Base-by-base conservation (phyloP, 768 basidiomycete species). In the Clitopilus hobsonii region DNA sequence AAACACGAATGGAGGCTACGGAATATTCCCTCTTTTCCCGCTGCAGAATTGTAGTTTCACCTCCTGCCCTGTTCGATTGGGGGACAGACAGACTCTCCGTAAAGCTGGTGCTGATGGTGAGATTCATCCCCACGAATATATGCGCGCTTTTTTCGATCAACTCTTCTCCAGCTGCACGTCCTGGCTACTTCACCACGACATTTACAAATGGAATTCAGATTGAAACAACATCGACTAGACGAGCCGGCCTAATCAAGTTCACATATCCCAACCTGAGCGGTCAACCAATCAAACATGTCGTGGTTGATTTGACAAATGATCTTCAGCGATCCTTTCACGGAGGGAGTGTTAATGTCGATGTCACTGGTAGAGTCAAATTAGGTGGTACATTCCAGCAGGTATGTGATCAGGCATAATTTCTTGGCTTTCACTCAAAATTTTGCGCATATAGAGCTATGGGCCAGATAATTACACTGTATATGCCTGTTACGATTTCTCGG, bases 221-320 rank as follows among this genome's bases (percentile, higher is more conserved):
- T 52, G 84, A 86, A 61, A 71, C 82, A 2, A 85, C 84, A 1
- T 81, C 82, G 0, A 85, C 83, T 2, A 74, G 84, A 26, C 75
- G 83, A 38, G 77, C 83, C 13, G 83, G 81, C 0, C 65, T 85
- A 24, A 83, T 84, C 58, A 76, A 80, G 0, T 86, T 84, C 62
- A 84, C 81, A 5, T 86, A 78, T 62, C 83, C 69, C 3, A 16
- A 56, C 6, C 58, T 59, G 5, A 47, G 78, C 11, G 63, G 65
- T 8, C 63, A 66, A 10, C 70, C 72, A 27, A 74, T 73, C 1
- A 82, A 78, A 58, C 75, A 80, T 57, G 74, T 82, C 13, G 74
- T 85, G 6, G 69, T 76, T 6, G 76, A 78, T 54, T 68, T 77
- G 6, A 71, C 74, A 2, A 72, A 77, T 55, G 76, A 77, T 59